Evolutionary conservation across 208 protist species (phyloP), one percentile per base, ranked within the genome.

Genomic region (Leishmania mexicana): DNA sequence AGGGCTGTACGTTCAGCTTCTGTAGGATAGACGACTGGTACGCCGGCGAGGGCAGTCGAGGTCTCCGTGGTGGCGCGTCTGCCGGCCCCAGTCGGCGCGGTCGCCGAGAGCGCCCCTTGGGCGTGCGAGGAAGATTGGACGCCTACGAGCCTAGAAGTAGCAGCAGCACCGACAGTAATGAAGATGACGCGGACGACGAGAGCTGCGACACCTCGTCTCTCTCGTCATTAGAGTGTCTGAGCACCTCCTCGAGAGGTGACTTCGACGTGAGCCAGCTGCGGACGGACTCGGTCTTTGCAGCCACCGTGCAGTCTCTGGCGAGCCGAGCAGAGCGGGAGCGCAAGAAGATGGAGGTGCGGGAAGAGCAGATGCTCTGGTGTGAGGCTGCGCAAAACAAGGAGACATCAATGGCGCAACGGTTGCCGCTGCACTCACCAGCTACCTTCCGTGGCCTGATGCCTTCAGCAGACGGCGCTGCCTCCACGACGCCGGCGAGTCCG

Each of bases 261-360:
- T 35, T 10, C 1, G 53, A 81, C 65, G 80, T 47, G 21, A 60
- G 75, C 68, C 35, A 82, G 35, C 68, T 81, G 57, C 53, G 72
- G 13, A 49, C 51, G 3, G 76, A 80, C 24, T 54, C 62, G 19
- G 53, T 58, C 51, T 90, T 88, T 62, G 17, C 84, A 0, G 79
- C 85, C n/a, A 82, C 57, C 1, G 88, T 91, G 74, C 83, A 83
- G 75, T 76, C 88, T 35, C 83, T 91, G 24, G 88, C 85, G 17
- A 72, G 28, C 1, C 80, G 78, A 11, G 86, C 86, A 13, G 83
- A 84, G 10, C 78, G 78, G 3, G 75, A 83, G 83, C 83, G 80
- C 42, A 78, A 81, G 45, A 81, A 75, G 67, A 82, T 88, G 85
- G 83, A 85, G 70, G 74, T 78, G 40, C 71, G 67, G 7, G 83